Evolutionary conservation across 2,329 filamentous ascomycete genomes (phyloP).

Genomic region (Coniochaeta prunicola): DNA sequence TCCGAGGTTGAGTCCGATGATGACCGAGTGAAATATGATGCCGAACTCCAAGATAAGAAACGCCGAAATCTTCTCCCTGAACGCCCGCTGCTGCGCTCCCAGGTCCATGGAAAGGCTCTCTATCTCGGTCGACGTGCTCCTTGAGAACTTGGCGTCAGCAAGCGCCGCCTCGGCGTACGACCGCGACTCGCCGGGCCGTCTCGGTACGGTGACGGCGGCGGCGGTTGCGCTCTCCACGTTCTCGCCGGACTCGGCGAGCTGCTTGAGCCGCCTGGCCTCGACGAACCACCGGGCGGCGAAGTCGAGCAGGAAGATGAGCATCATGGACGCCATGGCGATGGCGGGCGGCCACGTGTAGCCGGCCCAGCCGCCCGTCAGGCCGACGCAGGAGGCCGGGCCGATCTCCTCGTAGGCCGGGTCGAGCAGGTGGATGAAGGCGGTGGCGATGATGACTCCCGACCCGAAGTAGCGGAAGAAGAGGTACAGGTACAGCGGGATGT

Average conservation of each 20-base stretch:
- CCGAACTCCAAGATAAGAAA: slow-evolving; percentile 48
- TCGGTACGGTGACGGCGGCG: no score
- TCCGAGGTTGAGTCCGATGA: slow-evolving; percentile 56
- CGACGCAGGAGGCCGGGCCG: slow-evolving; percentile 29
- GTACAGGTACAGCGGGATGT: slow-evolving; percentile 59
- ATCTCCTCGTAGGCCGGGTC: slow-evolving; percentile 22
- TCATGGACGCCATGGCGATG: slow-evolving; percentile 38
- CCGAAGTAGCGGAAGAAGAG: slow-evolving; percentile 69
- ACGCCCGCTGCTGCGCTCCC: slow-evolving; percentile 19
- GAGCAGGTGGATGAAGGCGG: slow-evolving; percentile 63
- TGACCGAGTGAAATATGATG: slow-evolving; percentile 56
- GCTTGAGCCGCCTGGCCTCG: slow-evolving; percentile 34
- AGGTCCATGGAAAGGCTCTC: not conserved
- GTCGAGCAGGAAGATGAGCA: slow-evolving; percentile 43
- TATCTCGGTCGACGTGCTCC: not conserved
- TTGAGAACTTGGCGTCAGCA: no score
- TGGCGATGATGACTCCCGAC: slow-evolving; percentile 70
- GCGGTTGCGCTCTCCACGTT: no score
- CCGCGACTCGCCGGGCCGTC: no score
- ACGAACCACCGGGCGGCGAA: slow-evolving; percentile 42
- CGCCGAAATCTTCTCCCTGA: slow-evolving; percentile 34
- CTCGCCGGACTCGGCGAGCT: not conserved
- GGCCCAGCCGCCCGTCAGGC: slow-evolving; percentile 42
- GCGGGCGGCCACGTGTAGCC: slow-evolving; percentile 46
- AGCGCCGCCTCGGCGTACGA: no score